Percentiles rank a stretch among this genome's conserved stretches.
phyloP scores from a whole-genome alignment of 768 basidiomycete species.

The Tylopilus sp. region DNA sequence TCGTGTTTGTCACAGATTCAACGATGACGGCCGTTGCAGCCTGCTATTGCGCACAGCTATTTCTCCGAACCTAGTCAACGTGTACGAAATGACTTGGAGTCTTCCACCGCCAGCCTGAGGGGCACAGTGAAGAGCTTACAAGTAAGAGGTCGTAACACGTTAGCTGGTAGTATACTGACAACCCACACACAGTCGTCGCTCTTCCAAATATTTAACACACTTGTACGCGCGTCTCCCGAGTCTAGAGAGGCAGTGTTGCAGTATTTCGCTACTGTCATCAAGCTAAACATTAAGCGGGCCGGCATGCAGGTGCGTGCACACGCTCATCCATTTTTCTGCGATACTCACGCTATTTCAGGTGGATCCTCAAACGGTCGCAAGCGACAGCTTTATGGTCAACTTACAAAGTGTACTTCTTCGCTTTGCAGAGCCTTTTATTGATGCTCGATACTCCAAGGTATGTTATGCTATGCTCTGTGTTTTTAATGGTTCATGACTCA shows the following conservation, averaged over 20 bases:
- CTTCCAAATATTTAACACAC: slow-evolving; percentile 83
- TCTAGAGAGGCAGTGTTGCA: slow-evolving; percentile 78
- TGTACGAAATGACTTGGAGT: slow-evolving; percentile 68
- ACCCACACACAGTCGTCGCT: slow-evolving; percentile 47
- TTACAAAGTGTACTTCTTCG: slow-evolving; percentile 76
- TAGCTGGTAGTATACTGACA: background rate
- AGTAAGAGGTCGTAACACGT: slow-evolving; percentile 35
- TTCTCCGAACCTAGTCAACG: slow-evolving; percentile 86
- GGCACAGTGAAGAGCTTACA: slow-evolving; percentile 83
- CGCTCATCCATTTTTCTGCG: background rate
- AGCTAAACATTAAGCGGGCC: slow-evolving; percentile 77
- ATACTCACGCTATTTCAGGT: slow-evolving; percentile 44
- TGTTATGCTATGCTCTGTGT: background rate
- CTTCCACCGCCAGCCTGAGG: slow-evolving; percentile 82
- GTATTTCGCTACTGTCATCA: slow-evolving; percentile 74
- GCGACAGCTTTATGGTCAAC: slow-evolving; percentile 92
- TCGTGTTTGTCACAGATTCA: background rate
- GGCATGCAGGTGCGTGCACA: slow-evolving; percentile 74
- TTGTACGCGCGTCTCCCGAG: slow-evolving; percentile 80
- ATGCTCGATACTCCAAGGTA: slow-evolving; percentile 85
- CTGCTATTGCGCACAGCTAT: slow-evolving; percentile 69
- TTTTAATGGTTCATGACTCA: slow-evolving; percentile 4
- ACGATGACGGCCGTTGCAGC: slow-evolving; percentile 42
- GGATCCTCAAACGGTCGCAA: slow-evolving; percentile 79
- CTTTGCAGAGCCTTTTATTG: slow-evolving; percentile 94